These are phyloP conservation scores for Corylus americana DNA, from an alignment of 306 rosid species.

Conservation along the genomic window DNA sequence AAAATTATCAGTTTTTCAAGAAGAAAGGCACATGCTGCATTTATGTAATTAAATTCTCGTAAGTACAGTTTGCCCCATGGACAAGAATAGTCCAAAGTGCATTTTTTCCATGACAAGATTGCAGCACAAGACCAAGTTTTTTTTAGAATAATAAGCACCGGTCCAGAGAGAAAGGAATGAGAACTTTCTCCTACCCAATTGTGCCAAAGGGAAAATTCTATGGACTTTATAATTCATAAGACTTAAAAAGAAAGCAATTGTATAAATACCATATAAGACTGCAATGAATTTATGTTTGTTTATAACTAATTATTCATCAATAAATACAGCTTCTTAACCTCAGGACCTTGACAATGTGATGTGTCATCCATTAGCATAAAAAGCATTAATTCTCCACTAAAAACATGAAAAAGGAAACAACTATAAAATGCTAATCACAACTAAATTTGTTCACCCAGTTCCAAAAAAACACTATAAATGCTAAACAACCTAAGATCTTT, in stretches of 20 bases:
- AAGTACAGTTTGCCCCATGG: neutral
- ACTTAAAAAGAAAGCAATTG: neutral
- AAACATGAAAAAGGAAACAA: neutral
- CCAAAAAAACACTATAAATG: neutral
- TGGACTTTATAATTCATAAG: neutral
- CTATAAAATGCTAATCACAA: neutral
- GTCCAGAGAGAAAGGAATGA: neutral
- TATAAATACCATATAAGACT: neutral
- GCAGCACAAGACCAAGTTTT: neutral
- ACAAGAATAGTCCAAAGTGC: neutral
- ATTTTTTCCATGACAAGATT: neutral
- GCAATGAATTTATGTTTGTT: neutral
- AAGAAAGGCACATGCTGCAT: neutral
- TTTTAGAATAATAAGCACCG: neutral
- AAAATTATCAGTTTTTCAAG: neutral
- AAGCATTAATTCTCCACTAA: neutral
- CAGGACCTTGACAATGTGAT: neutral
- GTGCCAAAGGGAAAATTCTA: neutral
- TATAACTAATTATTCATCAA: neutral
- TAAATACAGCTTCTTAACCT: neutral
- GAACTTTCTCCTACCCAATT: neutral
- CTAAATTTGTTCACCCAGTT: neutral
- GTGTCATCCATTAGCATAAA: neutral
- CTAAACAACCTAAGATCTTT: neutral
- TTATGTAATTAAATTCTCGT: neutral